phyloP scores from a whole-genome alignment of 176 grass and related monocot species.

The Puccinellia tenuiflora region DNA sequence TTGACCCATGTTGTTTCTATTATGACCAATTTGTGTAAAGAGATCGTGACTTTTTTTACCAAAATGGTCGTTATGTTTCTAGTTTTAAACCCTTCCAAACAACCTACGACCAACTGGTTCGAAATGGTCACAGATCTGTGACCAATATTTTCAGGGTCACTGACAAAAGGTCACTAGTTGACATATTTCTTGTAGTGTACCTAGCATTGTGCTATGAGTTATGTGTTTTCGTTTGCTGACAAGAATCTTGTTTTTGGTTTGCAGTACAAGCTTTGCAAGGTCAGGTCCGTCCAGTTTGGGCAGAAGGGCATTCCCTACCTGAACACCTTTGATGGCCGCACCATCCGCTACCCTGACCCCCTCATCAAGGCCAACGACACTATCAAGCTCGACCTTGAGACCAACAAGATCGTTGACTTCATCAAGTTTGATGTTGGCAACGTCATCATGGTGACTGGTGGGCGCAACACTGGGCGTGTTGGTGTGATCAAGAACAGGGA shows the following conservation, averaged over 20 bases:
- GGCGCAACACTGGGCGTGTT: conserved; percentile 55
- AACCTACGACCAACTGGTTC: too few relatives aligned
- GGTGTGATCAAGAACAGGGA: conserved; percentile 71
- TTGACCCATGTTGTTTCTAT: too few relatives aligned
- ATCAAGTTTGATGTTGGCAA: conserved; percentile 69
- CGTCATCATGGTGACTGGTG: conserved; percentile 60
- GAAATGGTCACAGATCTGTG: too few relatives aligned
- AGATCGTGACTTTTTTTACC: too few relatives aligned
- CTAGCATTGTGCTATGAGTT: not conserved
- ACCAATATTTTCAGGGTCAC: too few relatives aligned
- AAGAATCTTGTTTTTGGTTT: not conserved
- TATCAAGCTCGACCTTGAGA: conserved; percentile 59
- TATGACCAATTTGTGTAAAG: too few relatives aligned
- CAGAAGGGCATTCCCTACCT: conserved; percentile 60
- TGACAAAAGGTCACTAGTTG: too few relatives aligned
- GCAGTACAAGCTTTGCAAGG: conserved; percentile 66
- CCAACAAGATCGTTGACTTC: conserved; percentile 63
- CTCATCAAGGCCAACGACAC: conserved; percentile 76
- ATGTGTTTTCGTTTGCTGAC: not conserved
- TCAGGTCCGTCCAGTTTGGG: conserved; percentile 57
- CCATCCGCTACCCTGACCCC: conserved; percentile 62
- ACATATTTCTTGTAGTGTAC: too few relatives aligned
- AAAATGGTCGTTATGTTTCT: too few relatives aligned
- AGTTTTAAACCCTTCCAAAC: too few relatives aligned
- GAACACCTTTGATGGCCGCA: conserved; percentile 64